Evolutionary conservation across 352 stramenopile genomes (phyloP), one percentile per base, ranked within the genome.

Genomic region (Phytophthora chlamydospora): DNA sequence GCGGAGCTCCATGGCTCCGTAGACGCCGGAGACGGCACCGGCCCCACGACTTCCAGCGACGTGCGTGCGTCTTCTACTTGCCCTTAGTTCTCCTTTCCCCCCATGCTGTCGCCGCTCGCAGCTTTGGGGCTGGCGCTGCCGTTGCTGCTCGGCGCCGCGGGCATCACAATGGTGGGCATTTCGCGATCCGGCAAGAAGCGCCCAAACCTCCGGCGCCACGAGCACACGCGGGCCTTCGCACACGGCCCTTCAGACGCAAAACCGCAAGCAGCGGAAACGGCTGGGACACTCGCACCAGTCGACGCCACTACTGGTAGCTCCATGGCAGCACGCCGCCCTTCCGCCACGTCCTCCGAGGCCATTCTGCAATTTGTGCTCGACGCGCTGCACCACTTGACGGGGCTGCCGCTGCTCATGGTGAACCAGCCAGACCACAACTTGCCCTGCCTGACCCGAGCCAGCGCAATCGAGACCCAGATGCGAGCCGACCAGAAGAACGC

Each of bases 351-450:
- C 44, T 32, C 38, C 10, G 45, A 62, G 17, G 43, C 29, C 71
- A 80, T 80, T 80, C 41, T 71, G 35, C 71, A 73, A 77, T 72
- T 72, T 68, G 51, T 74, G 38, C 46, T 70, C 19, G 36, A 71
- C 48, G 58, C 43, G 24, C 47, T 74, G 38, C 45, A 74, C 12
- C 65, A 61, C 16, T 54, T 80, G 41, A 75, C 64, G 43, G 60
- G 48, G 13, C 21, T 71, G 13, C 51, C 56, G 29, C 38, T 76
- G 51, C 62, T 66, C 50, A 76, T 79, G 67, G 63, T 76, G 48
- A 71, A 68, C 34, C 58, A 60, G 44, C 34, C 56, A 31, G 71
- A 76, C 36, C 40, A 62, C 29, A 71, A 73, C 39, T 47, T 68
- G 46, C 59, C 57, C 29, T 63, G 52, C 33, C 17, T 73, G 39